Evolutionary conservation across 257 asterid species (phyloP).

Genomic region (Echites panduratus): DNA sequence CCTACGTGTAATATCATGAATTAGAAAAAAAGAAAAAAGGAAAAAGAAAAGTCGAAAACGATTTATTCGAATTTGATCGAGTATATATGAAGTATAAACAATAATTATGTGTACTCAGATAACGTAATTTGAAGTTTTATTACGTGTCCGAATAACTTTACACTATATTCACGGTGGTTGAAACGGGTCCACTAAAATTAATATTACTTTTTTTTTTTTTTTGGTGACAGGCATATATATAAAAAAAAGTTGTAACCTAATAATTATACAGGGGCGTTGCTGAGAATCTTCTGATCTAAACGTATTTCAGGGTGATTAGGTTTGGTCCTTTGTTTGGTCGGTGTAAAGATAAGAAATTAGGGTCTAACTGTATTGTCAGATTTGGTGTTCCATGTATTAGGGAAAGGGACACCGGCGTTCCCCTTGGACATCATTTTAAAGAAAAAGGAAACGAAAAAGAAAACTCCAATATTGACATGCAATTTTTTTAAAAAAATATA

Average conservation of each 20-base stretch:
- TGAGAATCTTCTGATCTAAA: neutral
- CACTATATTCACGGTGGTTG: neutral
- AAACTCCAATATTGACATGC: neutral
- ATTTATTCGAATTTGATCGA: too few relatives aligned
- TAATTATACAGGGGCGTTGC: neutral
- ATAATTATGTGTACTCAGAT: neutral
- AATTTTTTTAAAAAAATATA: neutral
- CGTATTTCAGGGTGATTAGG: neutral
- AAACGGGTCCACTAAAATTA: neutral
- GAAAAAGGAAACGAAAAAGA: neutral
- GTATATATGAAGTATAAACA: too few relatives aligned
- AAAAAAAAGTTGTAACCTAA: neutral
- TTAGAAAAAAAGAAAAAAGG: too few relatives aligned
- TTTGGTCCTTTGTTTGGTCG: conserved; percentile 3
- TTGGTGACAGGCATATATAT: neutral
- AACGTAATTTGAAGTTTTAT: neutral
- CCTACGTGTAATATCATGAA: too few relatives aligned
- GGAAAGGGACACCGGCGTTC: neutral
- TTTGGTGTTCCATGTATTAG: conserved; percentile 1
- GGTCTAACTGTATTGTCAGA: conserved; percentile 1
- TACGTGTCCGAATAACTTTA: neutral
- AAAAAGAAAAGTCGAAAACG: too few relatives aligned
- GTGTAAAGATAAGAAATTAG: conserved; percentile 11
- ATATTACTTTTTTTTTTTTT: neutral
- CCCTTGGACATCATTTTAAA: neutral